Percentiles rank a stretch among this genome's conserved stretches.
Evolutionary conservation across 495 filamentous ascomycete species (phyloP).

Genomic region (Thermothielavioides terrestris): DNA sequence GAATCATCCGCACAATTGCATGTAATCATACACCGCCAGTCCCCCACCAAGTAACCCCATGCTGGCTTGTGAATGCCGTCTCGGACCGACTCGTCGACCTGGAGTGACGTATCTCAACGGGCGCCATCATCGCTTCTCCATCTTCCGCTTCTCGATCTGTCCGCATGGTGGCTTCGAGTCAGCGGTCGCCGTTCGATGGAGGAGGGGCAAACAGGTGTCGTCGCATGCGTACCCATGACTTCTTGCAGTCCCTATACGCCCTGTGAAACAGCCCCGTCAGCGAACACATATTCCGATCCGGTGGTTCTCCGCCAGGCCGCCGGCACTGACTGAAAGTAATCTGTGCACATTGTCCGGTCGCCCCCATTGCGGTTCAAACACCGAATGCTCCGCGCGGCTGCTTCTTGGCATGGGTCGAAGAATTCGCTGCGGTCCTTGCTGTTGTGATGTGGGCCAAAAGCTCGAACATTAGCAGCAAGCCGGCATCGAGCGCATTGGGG

Average conservation of each 20-base stretch:
- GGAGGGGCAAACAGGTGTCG: not conserved
- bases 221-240: slow-evolving; percentile 87
- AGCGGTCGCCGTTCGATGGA: not conserved
- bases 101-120: not conserved
- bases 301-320: not conserved
- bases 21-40: not conserved
- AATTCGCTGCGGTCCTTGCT: slow-evolving; percentile 81
- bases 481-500: not conserved
- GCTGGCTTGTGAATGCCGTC: no score
- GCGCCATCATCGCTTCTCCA: slow-evolving; percentile 30
- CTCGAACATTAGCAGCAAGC: not conserved
- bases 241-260: slow-evolving; percentile 91
- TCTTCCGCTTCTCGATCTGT: slow-evolving; percentile 46
- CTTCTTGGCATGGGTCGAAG: slow-evolving; percentile 91
- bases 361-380: slow-evolving; percentile 82
- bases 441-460: not conserved
- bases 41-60: no score
- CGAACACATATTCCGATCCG: not conserved
- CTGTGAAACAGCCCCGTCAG: slow-evolving; percentile 37
- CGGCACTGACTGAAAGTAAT: slow-evolving; percentile 90
- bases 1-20: no score
- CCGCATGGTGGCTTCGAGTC: not conserved
- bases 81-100: no score
- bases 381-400: slow-evolving; percentile 72
- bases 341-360: slow-evolving; percentile 76